Conservation (phyloP, 2,329 filamentous ascomycete species). For the Sporothrix sp. region DNA sequence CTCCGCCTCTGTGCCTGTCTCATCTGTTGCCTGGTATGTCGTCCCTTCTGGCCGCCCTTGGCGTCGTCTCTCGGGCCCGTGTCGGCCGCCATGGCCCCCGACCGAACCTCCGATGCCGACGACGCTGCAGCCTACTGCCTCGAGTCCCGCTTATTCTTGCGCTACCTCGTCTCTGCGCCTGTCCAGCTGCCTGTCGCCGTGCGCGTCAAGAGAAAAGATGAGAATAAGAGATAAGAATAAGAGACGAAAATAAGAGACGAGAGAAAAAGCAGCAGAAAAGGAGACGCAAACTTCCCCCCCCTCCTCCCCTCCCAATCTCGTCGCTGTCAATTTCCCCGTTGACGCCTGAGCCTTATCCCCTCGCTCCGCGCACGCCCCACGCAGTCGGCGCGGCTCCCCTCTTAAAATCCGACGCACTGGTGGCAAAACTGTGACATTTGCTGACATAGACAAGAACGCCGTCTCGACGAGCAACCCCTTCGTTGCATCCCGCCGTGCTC, state of each 20-base stretch:
- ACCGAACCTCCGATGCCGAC: constrained; percentile 5
- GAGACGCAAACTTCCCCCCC: neutral
- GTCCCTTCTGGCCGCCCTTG: neutral
- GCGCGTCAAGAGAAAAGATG: neutral
- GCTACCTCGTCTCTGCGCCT: constrained; percentile 4
- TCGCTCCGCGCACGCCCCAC: constrained; percentile 5
- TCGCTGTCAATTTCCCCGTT: neutral
- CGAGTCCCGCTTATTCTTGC: constrained; percentile 4
- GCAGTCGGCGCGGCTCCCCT: constrained; percentile 4
- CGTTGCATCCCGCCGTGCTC: constrained; percentile 11
- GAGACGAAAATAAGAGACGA: neutral
- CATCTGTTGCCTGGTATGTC: too few relatives aligned
- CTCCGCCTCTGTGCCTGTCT: too few relatives aligned
- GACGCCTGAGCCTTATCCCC: constrained; percentile 3
- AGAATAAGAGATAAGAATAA: neutral
- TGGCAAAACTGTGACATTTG: constrained; percentile 13
- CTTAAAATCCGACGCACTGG: constrained; percentile 14
- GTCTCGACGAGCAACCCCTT: neutral
- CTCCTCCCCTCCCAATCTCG: neutral
- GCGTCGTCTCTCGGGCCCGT: constrained; percentile 1
- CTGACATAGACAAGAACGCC: constrained; percentile 11
- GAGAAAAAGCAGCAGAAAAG: neutral
- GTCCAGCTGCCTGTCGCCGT: constrained; percentile 2
- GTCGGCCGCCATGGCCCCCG: constrained; percentile 1
- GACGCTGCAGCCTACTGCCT: constrained; percentile 1